Evolutionary conservation across 2,329 filamentous ascomycete genomes (phyloP).

Genomic region (Colletotrichum liaoningense): DNA sequence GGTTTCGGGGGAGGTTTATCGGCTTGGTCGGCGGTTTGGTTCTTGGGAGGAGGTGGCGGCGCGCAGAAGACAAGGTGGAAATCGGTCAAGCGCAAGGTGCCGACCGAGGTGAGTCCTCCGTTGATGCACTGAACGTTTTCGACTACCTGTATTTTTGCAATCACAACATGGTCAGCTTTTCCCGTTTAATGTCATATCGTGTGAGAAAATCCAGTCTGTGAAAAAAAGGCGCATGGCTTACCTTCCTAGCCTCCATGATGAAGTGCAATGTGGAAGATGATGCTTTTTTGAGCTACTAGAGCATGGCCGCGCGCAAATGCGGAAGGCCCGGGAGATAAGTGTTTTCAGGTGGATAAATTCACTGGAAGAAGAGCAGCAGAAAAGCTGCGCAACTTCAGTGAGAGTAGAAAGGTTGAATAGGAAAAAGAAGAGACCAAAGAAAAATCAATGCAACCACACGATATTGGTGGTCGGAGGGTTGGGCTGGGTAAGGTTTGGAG

Average conservation of each 20-base stretch:
- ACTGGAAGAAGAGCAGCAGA: slow-evolving; percentile 27
- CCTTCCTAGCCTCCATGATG: slow-evolving; percentile 56
- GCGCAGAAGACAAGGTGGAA: slow-evolving; percentile 70
- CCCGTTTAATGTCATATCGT: not conserved
- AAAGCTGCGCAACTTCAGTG: slow-evolving; percentile 18
- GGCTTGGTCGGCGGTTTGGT: slow-evolving; percentile 35
- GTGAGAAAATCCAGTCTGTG: not conserved
- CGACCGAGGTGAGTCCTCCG: slow-evolving; percentile 66
- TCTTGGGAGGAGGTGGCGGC: slow-evolving; percentile 48
- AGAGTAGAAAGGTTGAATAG: not conserved
- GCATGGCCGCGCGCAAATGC: slow-evolving; percentile 27
- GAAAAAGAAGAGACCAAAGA: not conserved
- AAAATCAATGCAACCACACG: not conserved
- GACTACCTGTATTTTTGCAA: slow-evolving; percentile 50
- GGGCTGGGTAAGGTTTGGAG: slow-evolving; percentile 15
- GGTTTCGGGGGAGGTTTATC: slow-evolving; percentile 43
- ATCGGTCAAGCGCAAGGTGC: slow-evolving; percentile 70
- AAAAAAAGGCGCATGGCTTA: slow-evolving; percentile 37
- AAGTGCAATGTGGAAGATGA: slow-evolving; percentile 26
- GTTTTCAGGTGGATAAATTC: slow-evolving; percentile 8
- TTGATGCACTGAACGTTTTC: slow-evolving; percentile 72
- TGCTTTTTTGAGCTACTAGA: slow-evolving; percentile 31
- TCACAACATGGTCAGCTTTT: slow-evolving; percentile 35
- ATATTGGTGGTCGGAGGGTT: slow-evolving; percentile 13
- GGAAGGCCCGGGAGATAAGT: slow-evolving; percentile 12